Percentiles rank a stretch among this genome's conserved stretches.
These are phyloP conservation scores for Tephrocybe sp. DNA, from an alignment of 768 basidiomycete genomes.

Conservation along the genomic window DNA sequence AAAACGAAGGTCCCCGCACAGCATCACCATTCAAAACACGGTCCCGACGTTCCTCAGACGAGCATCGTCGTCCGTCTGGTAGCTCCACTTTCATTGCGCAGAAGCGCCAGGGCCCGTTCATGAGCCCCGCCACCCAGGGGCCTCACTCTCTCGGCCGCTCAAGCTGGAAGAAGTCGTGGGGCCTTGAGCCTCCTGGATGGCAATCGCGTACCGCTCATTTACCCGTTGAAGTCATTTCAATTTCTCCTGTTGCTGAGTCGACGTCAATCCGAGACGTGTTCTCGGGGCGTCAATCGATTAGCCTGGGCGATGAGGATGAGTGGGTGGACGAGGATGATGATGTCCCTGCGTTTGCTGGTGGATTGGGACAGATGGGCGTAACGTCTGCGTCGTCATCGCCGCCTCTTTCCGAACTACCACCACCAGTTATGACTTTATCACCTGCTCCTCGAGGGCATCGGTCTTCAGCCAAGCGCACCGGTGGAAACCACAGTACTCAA, in stretches of 20 bases:
- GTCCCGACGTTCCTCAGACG: slow-evolving; percentile 49
- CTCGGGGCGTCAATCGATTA: slow-evolving; percentile 60
- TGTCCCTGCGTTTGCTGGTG: slow-evolving; percentile 68
- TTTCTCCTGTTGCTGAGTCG: slow-evolving; percentile 52
- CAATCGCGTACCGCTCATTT: slow-evolving; percentile 62
- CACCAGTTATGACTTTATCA: slow-evolving; percentile 37
- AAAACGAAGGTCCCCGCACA: slow-evolving; percentile 61
- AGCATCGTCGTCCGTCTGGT: slow-evolving; percentile 36
- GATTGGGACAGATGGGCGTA: slow-evolving; percentile 64
- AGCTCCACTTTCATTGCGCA: slow-evolving; percentile 76
- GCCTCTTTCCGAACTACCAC: slow-evolving; percentile 31
- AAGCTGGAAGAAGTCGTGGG: slow-evolving; percentile 91
- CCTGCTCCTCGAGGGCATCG: slow-evolving; percentile 52
- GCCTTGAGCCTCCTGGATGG: slow-evolving; percentile 84
- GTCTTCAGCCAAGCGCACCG: slow-evolving; percentile 28
- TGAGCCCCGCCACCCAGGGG: slow-evolving; percentile 45
- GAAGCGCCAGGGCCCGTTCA: slow-evolving; percentile 74
- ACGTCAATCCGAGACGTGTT: slow-evolving; percentile 75
- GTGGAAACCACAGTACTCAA: slow-evolving; percentile 10
- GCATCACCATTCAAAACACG: slow-evolving; percentile 60
- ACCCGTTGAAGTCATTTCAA: slow-evolving; percentile 75
- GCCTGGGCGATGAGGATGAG: slow-evolving; percentile 73
- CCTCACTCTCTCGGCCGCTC: slow-evolving; percentile 54
- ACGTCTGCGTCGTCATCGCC: slow-evolving; percentile 28
- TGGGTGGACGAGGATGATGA: slow-evolving; percentile 91